Evolutionary conservation across 23 red algal genomes (phyloP), one percentile per base, ranked within the genome.

Genomic region (Gracilaria gracilis): DNA sequence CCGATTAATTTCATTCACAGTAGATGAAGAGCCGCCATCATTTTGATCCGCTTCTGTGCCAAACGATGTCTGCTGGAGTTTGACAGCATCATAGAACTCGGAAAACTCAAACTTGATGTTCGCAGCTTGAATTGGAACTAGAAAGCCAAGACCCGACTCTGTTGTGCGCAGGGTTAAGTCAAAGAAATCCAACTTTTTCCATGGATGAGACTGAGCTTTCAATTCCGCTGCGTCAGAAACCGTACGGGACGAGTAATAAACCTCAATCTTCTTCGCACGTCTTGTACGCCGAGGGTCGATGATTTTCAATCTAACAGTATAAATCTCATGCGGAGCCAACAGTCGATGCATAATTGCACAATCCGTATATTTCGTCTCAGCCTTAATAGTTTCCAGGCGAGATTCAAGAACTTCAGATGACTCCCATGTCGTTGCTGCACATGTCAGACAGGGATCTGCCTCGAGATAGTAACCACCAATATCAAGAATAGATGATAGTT

Each of bases 311-410:
- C 82, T 69, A 13, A 95, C 79, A n/a, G 19, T 73, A 25, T 34
- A 75, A 5, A 95, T 61, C 65, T 86, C 79, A 29, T 95, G 84
- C 5, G 75, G 67, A 33, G 92, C 66, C 53, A 83, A 38, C 25
- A 95, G 83, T 23, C 92, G 85, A 54, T 89, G 85, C 78, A 95
- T 80, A 17, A 95, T 83, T 35, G 92, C 46, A 72, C 47, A 75
- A 85, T 95, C 92, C 0, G 92, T 95, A 78, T 85, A 95, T 58
- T 95, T 95, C 46, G 92, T 85, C 64, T 95, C 92, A 9, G 72
- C 79, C 25, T 82, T 57, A 24, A 95, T 67, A 2, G 73, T 95
- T 46, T 89, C 84, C 42, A 95, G 27, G 31, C 86, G 53, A 48
- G 61, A 80, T 58, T 84, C 80, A 17, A 42, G 67, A 36, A 58